These are phyloP conservation scores for sorghum (Sorghum bicolor) DNA, from an alignment of 176 grass and related monocot species.

Conservation along the genomic window Sorghum_bicolor_NCBIv3 NC_012870.2:17229001-17229500, in stretches of 20 bases:
- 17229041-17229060: conserved; percentile 73
- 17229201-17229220: conserved; percentile 75
- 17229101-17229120: conserved; percentile 74
- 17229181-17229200: conserved; percentile 75
- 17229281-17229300: conserved; percentile 86
- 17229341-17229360: conserved; percentile 65
- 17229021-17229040: conserved; percentile 74
- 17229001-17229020: conserved; percentile 47
- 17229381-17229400: conserved; percentile 70
- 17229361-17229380: conserved; percentile 68
- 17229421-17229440: conserved; percentile 64
- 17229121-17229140: conserved; percentile 73
- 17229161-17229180: conserved; percentile 80
- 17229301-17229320: conserved; percentile 71
- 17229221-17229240: conserved; percentile 77
- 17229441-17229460: conserved; percentile 54
- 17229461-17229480: conserved; percentile 62
- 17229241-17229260: conserved; percentile 68
- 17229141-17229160: conserved; percentile 73
- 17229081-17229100: conserved; percentile 73
- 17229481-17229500: conserved; percentile 59
- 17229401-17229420: conserved; percentile 67
- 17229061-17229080: conserved; percentile 79
- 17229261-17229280: conserved; percentile 65
- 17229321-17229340: conserved; percentile 67